Conservation (phyloP, 306 rosid species). For the Cucurbita moschata region DNA sequence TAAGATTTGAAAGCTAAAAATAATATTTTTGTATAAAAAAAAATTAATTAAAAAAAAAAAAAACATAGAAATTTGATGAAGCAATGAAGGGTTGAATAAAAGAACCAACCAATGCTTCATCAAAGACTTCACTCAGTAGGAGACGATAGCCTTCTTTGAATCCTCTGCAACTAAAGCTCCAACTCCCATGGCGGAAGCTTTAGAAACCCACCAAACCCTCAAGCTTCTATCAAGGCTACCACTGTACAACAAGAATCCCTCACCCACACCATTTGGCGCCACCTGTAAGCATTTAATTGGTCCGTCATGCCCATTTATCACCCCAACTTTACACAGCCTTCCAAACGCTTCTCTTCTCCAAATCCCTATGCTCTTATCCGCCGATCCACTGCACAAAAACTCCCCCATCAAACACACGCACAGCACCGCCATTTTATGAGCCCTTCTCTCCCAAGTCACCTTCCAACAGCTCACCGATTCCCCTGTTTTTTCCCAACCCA, state of each 20-base stretch:
- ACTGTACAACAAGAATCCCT: slow-evolving; percentile 72
- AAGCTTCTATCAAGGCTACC: slow-evolving; percentile 84
- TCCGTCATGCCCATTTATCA: slow-evolving; percentile 69
- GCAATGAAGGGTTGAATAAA: not conserved
- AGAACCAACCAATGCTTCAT: slow-evolving; percentile 1
- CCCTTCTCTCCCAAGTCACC: slow-evolving; percentile 42
- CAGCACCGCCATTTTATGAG: slow-evolving; percentile 69
- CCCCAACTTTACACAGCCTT: slow-evolving; percentile 46
- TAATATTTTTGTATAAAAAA: too few species aligned
- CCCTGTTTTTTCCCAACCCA: slow-evolving; percentile 46
- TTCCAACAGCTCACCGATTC: slow-evolving; percentile 44
- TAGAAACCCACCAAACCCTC: slow-evolving; percentile 95
- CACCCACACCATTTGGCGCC: slow-evolving; percentile 40
- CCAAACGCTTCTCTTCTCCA: slow-evolving; percentile 74
- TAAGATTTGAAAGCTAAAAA: too few species aligned
- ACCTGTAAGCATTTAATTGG: slow-evolving; percentile 89
- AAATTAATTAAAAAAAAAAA: too few species aligned
- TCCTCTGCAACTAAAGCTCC: not conserved
- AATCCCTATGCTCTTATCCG: slow-evolving; percentile 67
- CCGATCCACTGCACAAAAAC: slow-evolving; percentile 68
- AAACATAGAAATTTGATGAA: not conserved
- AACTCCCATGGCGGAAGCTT: not conserved
- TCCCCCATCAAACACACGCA: slow-evolving; percentile 60
- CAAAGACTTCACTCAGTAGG: not conserved
- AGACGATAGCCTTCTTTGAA: not conserved